phyloP scores from a whole-genome alignment of 2,329 filamentous ascomycete species.

The Pseudopyricularia cyperi region DNA sequence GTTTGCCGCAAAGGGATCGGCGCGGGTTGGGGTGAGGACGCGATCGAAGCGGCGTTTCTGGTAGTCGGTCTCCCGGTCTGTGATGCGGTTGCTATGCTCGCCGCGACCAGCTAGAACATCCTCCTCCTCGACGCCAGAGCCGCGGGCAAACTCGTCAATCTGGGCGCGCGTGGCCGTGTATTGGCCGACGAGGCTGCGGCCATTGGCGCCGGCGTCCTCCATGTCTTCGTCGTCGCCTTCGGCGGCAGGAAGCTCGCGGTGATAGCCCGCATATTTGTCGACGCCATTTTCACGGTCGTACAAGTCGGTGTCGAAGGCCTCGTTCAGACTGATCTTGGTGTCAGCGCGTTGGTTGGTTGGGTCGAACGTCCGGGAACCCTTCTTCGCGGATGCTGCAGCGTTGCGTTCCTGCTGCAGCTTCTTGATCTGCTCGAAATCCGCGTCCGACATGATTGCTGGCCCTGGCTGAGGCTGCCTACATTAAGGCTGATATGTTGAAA shows the following conservation, averaged over 20 bases:
- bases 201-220: conserved; percentile 59
- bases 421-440: conserved; percentile 78
- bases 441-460: conserved; percentile 48
- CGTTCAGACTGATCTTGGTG: conserved; percentile 85
- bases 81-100: conserved; percentile 83
- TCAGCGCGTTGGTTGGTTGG: conserved; percentile 69
- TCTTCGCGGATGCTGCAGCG: conserved; percentile 62
- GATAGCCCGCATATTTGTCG: conserved; percentile 82
- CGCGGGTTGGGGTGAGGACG: conserved; percentile 70
- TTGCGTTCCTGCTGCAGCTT: conserved; percentile 90
- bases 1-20: conserved; percentile 73
- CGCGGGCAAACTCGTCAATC: conserved; percentile 86
- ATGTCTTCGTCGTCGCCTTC: conserved; percentile 71
- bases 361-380: conserved; percentile 71
- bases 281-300: conserved; percentile 60
- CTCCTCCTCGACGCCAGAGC: conserved; percentile 77
- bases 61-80: conserved; percentile 91
- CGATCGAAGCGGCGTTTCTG: conserved; percentile 92
- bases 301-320: conserved; percentile 75
- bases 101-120: conserved; percentile 71
- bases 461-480: conserved; percentile 1
- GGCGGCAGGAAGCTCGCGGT: conserved; percentile 71
- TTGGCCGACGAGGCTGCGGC: conserved; percentile 75
- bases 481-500: neutral
- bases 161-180: conserved; percentile 88